phyloP scores from a whole-genome alignment of 495 filamentous ascomycete genomes.

The Aspergillus baeticus region DNA sequence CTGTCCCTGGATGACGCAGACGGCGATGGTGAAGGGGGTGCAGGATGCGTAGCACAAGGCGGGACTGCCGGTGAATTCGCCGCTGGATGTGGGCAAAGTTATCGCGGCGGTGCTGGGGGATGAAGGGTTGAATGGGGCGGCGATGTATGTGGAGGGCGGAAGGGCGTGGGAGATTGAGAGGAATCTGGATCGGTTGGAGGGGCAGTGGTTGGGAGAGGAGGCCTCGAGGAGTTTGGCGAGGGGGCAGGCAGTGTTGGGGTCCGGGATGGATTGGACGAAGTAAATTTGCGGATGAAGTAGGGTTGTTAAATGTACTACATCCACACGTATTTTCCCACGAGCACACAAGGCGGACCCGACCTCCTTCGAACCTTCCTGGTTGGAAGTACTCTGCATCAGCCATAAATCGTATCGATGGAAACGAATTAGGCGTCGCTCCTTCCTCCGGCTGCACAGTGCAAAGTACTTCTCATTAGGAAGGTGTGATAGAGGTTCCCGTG shows the following conservation, averaged over 20 bases:
- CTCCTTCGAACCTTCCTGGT: too few relatives aligned
- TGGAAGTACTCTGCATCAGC: too few relatives aligned
- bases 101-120: slow-evolving; percentile 28
- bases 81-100: slow-evolving; percentile 29
- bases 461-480: too few relatives aligned
- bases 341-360: too few relatives aligned
- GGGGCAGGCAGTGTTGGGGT: background rate
- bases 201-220: slow-evolving; percentile 31
- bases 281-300: too few relatives aligned
- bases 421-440: too few relatives aligned
- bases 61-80: slow-evolving; percentile 30
- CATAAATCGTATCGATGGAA: too few relatives aligned
- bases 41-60: slow-evolving; percentile 33
- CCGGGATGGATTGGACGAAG: background rate
- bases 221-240: slow-evolving; percentile 26
- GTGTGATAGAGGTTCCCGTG: too few relatives aligned
- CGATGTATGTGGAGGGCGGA: slow-evolving; percentile 32
- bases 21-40: slow-evolving; percentile 32
- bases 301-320: too few relatives aligned
- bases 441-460: too few relatives aligned
- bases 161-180: slow-evolving; percentile 39
- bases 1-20: slow-evolving; percentile 44
- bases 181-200: slow-evolving; percentile 28
- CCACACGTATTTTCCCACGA: too few relatives aligned
- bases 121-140: slow-evolving; percentile 31